Percentiles rank a stretch among this genome's conserved stretches.
Evolutionary conservation across 805 yeast species (phyloP).

Genomic region (Teunomyces panamensis): DNA sequence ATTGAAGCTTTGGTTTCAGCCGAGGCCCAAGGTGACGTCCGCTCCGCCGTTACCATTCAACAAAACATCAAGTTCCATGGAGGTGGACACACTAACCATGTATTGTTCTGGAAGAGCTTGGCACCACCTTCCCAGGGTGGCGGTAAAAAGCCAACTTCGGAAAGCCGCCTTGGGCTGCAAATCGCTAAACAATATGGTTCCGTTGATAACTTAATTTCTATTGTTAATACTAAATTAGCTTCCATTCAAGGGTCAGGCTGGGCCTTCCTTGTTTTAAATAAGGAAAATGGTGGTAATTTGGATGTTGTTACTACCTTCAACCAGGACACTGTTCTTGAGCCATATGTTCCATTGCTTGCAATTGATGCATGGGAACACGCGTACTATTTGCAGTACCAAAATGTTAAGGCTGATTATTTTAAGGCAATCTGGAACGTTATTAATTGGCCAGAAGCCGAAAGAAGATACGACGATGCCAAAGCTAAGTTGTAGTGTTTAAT

Average conservation of each 20-base stretch:
- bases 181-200: slow-evolving; percentile 45
- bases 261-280: slow-evolving; percentile 50
- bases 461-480: slow-evolving; percentile 26
- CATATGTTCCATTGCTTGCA: slow-evolving; percentile 45
- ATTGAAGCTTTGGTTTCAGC: slow-evolving; percentile 38
- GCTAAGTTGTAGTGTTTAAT: not conserved
- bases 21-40: slow-evolving; percentile 37
- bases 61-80: slow-evolving; percentile 49
- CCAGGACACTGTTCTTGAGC: slow-evolving; percentile 47
- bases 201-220: slow-evolving; percentile 38
- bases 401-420: slow-evolving; percentile 48
- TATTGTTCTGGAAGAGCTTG: slow-evolving; percentile 49
- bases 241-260: slow-evolving; percentile 54
- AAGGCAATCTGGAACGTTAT: slow-evolving; percentile 51
- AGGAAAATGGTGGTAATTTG: slow-evolving; percentile 39
- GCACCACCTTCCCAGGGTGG: slow-evolving; percentile 46
- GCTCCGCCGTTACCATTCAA: slow-evolving; percentile 41
- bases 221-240: slow-evolving; percentile 43
- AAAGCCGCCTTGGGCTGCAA: slow-evolving; percentile 34
- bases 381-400: slow-evolving; percentile 51
- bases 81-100: slow-evolving; percentile 51
- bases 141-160: slow-evolving; percentile 22
- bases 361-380: slow-evolving; percentile 58
- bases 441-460: slow-evolving; percentile 50
- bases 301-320: slow-evolving; percentile 46